phyloP scores from a whole-genome alignment of 23 red algal genomes.

The Rhodosorus marinus region DNA sequence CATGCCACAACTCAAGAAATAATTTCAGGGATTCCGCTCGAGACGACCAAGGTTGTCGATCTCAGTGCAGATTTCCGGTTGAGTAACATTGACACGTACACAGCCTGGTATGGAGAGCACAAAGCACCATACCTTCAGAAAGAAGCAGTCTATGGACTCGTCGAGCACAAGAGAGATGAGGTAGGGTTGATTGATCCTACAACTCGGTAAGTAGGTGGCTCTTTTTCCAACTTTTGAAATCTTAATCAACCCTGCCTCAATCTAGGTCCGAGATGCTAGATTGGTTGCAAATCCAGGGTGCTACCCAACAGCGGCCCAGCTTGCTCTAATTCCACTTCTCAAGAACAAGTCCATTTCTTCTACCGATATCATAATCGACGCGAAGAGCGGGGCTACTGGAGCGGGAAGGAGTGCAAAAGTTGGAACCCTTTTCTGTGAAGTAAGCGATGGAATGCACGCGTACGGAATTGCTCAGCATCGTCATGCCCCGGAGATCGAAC shows the following conservation, averaged over 20 bases:
- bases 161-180: constrained; percentile 40
- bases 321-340: constrained; percentile 74
- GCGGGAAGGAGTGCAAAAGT: constrained; percentile 79
- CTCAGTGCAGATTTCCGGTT: constrained; percentile 87
- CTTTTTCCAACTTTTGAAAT: too few species aligned
- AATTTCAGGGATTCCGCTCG: constrained; percentile 28
- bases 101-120: constrained; percentile 85
- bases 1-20: constrained; percentile 82
- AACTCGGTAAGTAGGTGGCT: too few species aligned
- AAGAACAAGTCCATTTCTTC: constrained; percentile 26
- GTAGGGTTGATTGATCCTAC: too few species aligned
- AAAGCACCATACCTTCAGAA: constrained; percentile 37
- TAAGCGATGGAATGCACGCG: constrained; percentile 64
- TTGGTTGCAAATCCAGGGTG: constrained; percentile 98
- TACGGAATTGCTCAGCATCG: constrained; percentile 82
- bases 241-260: too few species aligned
- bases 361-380: constrained; percentile 89
- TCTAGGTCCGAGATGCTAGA: constrained; percentile 28
- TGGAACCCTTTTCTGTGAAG: constrained; percentile 74
- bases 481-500: constrained; percentile 95
- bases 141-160: constrained; percentile 93
- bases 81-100: constrained; percentile 28
- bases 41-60: constrained; percentile 42
- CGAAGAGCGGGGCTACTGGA: constrained; percentile 82
- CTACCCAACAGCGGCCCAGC: constrained; percentile 86